Evolutionary conservation across 192 early-diverging fungal genomes (phyloP).

Genomic region (Backusella westeae): DNA sequence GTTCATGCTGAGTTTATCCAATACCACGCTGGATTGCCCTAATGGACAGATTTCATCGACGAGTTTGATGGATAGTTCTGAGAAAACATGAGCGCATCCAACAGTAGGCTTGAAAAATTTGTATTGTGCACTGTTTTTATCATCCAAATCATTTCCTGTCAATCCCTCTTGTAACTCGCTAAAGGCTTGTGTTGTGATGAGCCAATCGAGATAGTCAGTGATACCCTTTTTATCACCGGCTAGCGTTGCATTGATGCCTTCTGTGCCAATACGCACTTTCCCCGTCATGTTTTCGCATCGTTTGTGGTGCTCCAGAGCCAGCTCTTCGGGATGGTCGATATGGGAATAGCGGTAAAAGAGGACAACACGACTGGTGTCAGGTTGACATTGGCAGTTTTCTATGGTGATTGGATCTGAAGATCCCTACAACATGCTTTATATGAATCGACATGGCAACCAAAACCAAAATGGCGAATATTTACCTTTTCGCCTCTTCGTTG

Average conservation of each 20-base stretch:
- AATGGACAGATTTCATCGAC: constrained; percentile 69
- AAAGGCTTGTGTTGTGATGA: constrained; percentile 25
- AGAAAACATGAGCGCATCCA: constrained; percentile 66
- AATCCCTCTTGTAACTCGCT: not conserved
- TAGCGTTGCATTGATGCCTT: constrained; percentile 69
- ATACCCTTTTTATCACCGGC: constrained; percentile 47
- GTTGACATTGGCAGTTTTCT: constrained; percentile 37
- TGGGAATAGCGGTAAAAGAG: constrained; percentile 48
- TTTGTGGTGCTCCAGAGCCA: constrained; percentile 39
- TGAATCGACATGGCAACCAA: not conserved
- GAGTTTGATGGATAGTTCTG: constrained; percentile 51
- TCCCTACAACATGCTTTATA: constrained; percentile 15
- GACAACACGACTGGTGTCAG: constrained; percentile 38
- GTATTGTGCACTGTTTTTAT: constrained; percentile 6
- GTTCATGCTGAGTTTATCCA: constrained; percentile 15
- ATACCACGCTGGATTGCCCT: constrained; percentile 39
- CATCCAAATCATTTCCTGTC: not conserved
- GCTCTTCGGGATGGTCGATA: constrained; percentile 30
- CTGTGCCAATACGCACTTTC: constrained; percentile 51
- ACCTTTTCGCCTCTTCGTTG: constrained; percentile 25
- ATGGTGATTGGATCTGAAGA: constrained; percentile 43
- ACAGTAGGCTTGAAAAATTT: constrained; percentile 64
- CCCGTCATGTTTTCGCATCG: constrained; percentile 41
- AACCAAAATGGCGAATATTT: not conserved
- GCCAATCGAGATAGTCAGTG: constrained; percentile 43